A percentile compares a stretch with the other conserved stretches of the same genome.
phyloP scores from a whole-genome alignment of 2,329 filamentous ascomycete genomes.

The Colletotrichum sp. region DNA sequence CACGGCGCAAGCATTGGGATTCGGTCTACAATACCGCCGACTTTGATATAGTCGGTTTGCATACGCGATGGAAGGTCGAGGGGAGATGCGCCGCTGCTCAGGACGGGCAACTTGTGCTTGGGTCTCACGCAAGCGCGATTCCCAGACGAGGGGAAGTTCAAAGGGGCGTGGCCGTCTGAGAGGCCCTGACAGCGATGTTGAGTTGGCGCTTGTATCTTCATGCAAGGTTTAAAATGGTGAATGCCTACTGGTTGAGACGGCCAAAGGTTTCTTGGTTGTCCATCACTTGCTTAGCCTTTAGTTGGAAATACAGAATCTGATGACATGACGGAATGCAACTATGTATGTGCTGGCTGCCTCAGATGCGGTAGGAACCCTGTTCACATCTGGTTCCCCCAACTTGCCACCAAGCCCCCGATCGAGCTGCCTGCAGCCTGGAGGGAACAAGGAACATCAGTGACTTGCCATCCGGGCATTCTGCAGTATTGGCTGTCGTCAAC shows the following conservation, averaged over 20 bases:
- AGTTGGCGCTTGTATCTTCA: conserved; percentile 1
- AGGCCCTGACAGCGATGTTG: not conserved
- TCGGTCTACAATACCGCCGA: conserved; percentile 6
- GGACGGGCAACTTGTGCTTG: not conserved
- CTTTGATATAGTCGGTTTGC: not conserved
- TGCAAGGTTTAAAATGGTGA: not conserved
- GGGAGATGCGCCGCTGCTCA: not conserved
- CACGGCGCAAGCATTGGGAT: conserved; percentile 18
- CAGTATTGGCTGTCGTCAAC: conserved; percentile 7
- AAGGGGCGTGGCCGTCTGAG: not conserved
- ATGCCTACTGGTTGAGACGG: not conserved
- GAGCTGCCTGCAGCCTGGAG: not conserved
- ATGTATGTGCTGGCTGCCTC: not conserved
- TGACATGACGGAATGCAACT: not conserved
- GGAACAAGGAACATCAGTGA: not conserved
- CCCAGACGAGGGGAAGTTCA: not conserved
- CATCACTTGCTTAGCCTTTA: not conserved
- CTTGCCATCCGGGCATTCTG: not conserved
- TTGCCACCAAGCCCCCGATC: not conserved
- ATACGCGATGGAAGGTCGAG: not conserved
- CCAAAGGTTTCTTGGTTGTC: not conserved
- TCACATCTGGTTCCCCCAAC: not conserved
- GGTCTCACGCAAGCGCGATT: not conserved
- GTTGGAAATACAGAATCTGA: conserved; percentile 3
- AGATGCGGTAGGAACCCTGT: not conserved